Percentiles rank a stretch among this genome's conserved stretches.
Evolutionary conservation across 1,284 basidiomycete genomes (phyloP).

Genomic region (Rhizoctonia solani): DNA sequence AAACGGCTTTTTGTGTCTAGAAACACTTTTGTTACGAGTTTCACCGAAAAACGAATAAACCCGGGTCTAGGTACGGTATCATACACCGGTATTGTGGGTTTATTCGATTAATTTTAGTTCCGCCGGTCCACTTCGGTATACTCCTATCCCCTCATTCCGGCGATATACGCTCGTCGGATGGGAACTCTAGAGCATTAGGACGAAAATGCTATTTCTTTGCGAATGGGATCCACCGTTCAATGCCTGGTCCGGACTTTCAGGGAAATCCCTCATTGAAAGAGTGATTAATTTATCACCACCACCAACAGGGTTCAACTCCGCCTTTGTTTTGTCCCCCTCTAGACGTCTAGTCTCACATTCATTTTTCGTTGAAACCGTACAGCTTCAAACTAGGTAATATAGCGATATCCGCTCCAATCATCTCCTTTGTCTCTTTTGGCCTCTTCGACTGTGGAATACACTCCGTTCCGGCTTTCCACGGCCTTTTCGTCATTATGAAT

Average conservation of each 20-base stretch:
- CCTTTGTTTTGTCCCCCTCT: background rate
- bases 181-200: background rate
- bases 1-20: too few relatives aligned
- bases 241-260: background rate
- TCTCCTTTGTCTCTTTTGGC: slow-evolving; percentile 36
- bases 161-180: background rate
- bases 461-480: background rate
- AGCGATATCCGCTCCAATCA: slow-evolving; percentile 35
- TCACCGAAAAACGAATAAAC: too few relatives aligned
- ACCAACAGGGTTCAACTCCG: background rate
- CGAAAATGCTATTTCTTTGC: background rate
- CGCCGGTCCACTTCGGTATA: background rate
- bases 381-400: slow-evolving; percentile 5
- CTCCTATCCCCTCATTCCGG: background rate
- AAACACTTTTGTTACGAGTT: too few relatives aligned
- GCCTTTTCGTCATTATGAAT: slow-evolving; percentile 2
- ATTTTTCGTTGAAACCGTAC: background rate
- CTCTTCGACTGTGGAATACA: slow-evolving; percentile 30
- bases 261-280: background rate
- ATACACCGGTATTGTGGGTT: too few relatives aligned
- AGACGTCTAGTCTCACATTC: too few relatives aligned
- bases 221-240: background rate
- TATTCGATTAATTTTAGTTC: background rate
- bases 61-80: too few relatives aligned
- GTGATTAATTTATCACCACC: background rate